These are phyloP conservation scores for Cicer yamashitae DNA, from an alignment of 306 rosid genomes.

Conservation along the genomic window DNA sequence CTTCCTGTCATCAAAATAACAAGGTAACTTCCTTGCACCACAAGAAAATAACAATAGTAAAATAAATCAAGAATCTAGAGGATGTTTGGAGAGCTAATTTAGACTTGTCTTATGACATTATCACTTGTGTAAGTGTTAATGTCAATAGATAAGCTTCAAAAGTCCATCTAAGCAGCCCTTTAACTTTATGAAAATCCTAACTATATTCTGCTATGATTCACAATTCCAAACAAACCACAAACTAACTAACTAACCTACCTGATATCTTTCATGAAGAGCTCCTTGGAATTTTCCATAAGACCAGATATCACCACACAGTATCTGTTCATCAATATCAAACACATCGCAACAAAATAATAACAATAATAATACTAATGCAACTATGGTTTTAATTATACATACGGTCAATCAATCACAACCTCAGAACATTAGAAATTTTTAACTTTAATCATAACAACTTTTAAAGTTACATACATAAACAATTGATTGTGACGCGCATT, in stretches of 20 bases:
- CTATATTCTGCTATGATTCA: neutral
- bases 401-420: too few relatives aligned
- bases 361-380: neutral
- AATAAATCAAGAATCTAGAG: neutral
- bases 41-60: neutral
- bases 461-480: too few relatives aligned
- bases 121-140: neutral
- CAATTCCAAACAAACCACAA: constrained; percentile 7
- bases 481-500: too few relatives aligned
- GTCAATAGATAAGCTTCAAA: neutral
- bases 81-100: neutral
- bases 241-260: constrained; percentile 64
- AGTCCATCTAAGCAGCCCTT: neutral
- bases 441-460: too few relatives aligned
- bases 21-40: constrained; percentile 39
- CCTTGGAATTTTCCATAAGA: constrained; percentile 58
- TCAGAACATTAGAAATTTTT: too few relatives aligned
- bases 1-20: constrained; percentile 59
- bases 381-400: too few relatives aligned
- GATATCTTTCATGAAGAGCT: constrained; percentile 78
- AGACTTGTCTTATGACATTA: neutral
- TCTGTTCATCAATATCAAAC: constrained; percentile 52
- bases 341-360: neutral
- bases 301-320: constrained; percentile 72
- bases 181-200: neutral